Conservation (phyloP, 495 filamentous ascomycete species). For the Neurospora africana region DNA sequence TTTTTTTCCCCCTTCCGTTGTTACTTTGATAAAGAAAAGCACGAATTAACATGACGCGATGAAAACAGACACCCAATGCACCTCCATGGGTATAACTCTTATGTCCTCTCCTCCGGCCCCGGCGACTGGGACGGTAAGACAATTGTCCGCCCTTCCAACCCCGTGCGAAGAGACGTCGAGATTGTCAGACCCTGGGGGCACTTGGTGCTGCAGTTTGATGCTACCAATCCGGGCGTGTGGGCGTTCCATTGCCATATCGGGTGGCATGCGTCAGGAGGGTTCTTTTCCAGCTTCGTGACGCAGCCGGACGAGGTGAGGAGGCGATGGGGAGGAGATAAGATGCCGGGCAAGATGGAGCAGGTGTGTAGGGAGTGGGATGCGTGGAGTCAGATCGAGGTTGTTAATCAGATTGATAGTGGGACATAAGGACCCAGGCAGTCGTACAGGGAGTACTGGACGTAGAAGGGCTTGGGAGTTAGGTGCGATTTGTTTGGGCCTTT, state of each 20-base stretch:
- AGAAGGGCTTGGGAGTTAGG: background rate
- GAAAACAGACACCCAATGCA: conserved; percentile 30
- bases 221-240: conserved; percentile 32
- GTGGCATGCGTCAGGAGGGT: conserved; percentile 46
- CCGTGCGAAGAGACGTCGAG: conserved; percentile 44
- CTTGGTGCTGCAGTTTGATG: conserved; percentile 42
- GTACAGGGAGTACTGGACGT: too few species aligned
- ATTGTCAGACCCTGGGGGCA: conserved; percentile 31
- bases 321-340: conserved; percentile 6
- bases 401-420: conserved; percentile 49
- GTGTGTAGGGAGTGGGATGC: conserved; percentile 42
- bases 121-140: conserved; percentile 37
- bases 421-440: conserved; percentile 13
- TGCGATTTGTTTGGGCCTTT: background rate
- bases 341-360: conserved; percentile 30
- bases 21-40: too few species aligned
- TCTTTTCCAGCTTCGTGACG: conserved; percentile 41
- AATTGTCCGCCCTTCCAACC: conserved; percentile 37
- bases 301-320: conserved; percentile 28
- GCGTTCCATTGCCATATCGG: conserved; percentile 51
- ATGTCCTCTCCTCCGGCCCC: conserved; percentile 37
- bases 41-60: too few species aligned
- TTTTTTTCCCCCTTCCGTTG: too few species aligned
- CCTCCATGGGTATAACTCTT: conserved; percentile 43
- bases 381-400: conserved; percentile 34